Conservation (phyloP, 2,329 filamentous ascomycete genomes). For the Trichothecium roseum region DNA sequence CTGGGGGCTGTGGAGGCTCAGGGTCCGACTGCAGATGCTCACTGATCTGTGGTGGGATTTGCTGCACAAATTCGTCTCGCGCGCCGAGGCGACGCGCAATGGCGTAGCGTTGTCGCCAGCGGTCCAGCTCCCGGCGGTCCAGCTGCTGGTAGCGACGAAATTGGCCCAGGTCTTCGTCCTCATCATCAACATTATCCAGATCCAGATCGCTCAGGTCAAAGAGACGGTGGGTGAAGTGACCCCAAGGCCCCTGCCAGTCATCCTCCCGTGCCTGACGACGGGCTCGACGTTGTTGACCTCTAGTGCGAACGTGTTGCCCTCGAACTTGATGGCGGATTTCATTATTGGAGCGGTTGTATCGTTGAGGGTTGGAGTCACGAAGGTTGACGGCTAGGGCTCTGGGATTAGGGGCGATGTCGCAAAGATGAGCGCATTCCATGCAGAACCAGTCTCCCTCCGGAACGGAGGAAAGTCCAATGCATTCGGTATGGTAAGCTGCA, state of each 20-base stretch:
- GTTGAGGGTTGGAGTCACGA: constrained; percentile 9
- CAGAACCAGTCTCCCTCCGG: constrained; percentile 84
- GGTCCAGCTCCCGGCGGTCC: constrained; percentile 50
- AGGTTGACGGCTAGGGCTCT: no score
- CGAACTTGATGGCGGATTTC: constrained; percentile 14
- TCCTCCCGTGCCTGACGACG: constrained; percentile 57
- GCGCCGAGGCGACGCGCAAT: constrained; percentile 75
- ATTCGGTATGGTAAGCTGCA: constrained; percentile 83
- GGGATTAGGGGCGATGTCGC: constrained; percentile 23
- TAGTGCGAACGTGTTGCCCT: constrained; percentile 37
- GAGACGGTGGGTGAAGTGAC: constrained; percentile 48
- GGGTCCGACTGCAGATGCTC: constrained; percentile 46
- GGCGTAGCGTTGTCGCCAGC: constrained; percentile 76
- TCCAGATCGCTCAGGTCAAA: constrained; percentile 44
- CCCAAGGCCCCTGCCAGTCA: constrained; percentile 86
- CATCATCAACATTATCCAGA: constrained; percentile 29
- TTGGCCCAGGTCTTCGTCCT: constrained; percentile 63
- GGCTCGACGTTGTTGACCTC: constrained; percentile 44
- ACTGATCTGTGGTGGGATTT: constrained; percentile 45
- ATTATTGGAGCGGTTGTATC: constrained; percentile 15
- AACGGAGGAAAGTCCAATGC: constrained; percentile 69
- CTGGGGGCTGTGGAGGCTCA: constrained; percentile 37
- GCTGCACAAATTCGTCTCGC: constrained; percentile 58
- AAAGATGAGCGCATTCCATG: constrained; percentile 59
- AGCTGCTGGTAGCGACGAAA: constrained; percentile 43